Conservation (phyloP, 805 yeast genomes). For the Candida nitratophila region DNA sequence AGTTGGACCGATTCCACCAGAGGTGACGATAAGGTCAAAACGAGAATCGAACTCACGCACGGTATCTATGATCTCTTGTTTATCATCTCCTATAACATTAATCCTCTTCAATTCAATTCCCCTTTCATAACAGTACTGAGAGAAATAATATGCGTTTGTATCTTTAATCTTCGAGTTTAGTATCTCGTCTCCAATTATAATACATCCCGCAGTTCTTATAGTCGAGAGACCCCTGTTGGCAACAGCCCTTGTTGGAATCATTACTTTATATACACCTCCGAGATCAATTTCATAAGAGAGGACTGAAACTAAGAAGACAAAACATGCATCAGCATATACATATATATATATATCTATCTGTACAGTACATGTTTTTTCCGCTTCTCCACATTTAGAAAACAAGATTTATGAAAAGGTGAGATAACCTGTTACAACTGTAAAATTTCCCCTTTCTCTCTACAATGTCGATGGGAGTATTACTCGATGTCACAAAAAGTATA, state of each 20-base stretch:
- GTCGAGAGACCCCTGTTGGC: too few species aligned
- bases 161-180: slow-evolving; percentile 80
- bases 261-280: too few species aligned
- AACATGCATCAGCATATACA: too few species aligned
- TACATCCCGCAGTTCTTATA: slow-evolving; percentile 37
- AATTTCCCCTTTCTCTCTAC: too few species aligned
- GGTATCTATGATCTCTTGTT: slow-evolving; percentile 53
- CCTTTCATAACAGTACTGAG: slow-evolving; percentile 57
- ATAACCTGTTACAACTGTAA: too few species aligned
- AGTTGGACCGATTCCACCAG: slow-evolving; percentile 80
- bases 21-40: slow-evolving; percentile 63
- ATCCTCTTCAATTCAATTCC: slow-evolving; percentile 65
- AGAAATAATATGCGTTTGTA: slow-evolving; percentile 68
- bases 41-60: slow-evolving; percentile 35
- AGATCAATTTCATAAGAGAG: too few species aligned
- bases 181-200: slow-evolving; percentile 82
- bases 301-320: too few species aligned
- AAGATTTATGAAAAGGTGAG: not conserved
- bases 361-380: too few species aligned
- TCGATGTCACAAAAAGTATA: too few species aligned
- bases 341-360: too few species aligned
- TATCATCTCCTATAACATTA: slow-evolving; percentile 73
- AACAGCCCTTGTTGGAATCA: too few species aligned
- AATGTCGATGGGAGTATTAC: too few species aligned
- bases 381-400: not conserved